Evolutionary conservation across 352 stramenopile species (phyloP), one percentile per base, ranked within the genome.

Genomic region (Globisporangium paddicum): DNA sequence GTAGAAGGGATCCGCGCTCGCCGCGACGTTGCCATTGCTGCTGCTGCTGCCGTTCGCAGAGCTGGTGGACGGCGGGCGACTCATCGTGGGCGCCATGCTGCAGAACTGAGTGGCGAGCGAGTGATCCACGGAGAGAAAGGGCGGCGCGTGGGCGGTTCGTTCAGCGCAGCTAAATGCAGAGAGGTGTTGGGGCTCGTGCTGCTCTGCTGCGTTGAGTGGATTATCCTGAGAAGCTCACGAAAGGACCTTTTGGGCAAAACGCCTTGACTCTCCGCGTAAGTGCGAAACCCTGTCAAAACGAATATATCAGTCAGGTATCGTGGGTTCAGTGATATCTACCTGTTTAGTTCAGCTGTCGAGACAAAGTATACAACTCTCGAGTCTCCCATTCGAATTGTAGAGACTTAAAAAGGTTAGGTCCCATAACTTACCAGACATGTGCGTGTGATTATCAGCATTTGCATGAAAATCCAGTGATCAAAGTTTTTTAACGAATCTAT

Each of bases 1-100:
- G 65, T 92, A 92, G 68, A 88, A 92, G 42, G 82, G 82, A 53
- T 92, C 82, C 26, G 72, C 80, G 60, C 76, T 86, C 26, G 82
- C 79, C 18, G 60, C 53, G 44, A 56, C 52, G 21, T 55, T 60
- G 34, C 34, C 49, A 21, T 56, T 56, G 34, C 32, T 34, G 16
- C 25, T 56, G 49, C 10, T 18, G 7, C n/a, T 54, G n/a, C 49
- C 21, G 13, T 18, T 46, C 49, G 34, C 30, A 50, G 44, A 6
- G 44, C 44, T 50, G 44, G 44, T 50, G 44, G 44, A 19, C 49
- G 49, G 49, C 16, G 49, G 49, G 25, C 49, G 49, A 28, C 49
- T 56, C 49, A 56, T 56, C n/a, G 49, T 56, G 8, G 49, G 49
- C 49, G 49, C 49, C 49, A 56, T 56, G n/a, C 19, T 41, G 49